These are phyloP conservation scores for Fragaria ananassa DNA, from an alignment of 306 rosid species.

Conservation along the genomic window DNA sequence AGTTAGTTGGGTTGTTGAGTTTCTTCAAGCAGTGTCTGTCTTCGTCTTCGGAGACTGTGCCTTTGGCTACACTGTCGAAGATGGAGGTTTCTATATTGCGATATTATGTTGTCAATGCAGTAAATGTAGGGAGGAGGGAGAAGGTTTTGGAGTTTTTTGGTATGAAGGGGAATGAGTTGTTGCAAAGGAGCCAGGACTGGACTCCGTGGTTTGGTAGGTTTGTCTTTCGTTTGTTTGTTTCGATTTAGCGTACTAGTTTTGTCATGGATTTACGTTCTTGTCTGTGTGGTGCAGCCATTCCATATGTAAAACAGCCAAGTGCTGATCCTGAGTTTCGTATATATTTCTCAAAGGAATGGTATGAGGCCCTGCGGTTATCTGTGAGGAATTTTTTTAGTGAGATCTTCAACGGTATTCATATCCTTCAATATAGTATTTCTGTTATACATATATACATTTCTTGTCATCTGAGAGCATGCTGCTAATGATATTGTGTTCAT, in stretches of 20 bases:
- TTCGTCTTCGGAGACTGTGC: conserved; percentile 49
- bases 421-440: conserved; percentile 44
- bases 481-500: background rate
- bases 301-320: conserved; percentile 74
- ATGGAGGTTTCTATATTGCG: conserved; percentile 72
- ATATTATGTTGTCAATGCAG: conserved; percentile 63
- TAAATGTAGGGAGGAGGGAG: conserved; percentile 54
- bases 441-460: background rate
- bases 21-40: conserved; percentile 85
- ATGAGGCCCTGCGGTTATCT: conserved; percentile 77
- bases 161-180: conserved; percentile 58
- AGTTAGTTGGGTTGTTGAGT: conserved; percentile 51
- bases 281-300: conserved; percentile 67
- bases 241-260: conserved; percentile 13
- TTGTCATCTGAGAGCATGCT: background rate
- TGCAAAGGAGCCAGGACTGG: conserved; percentile 71
- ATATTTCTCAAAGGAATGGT: conserved; percentile 86
- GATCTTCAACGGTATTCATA: conserved; percentile 91
- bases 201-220: conserved; percentile 90
- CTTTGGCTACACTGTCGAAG: conserved; percentile 46
- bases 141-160: conserved; percentile 65
- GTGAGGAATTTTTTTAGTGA: conserved; percentile 86
- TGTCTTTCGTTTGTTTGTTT: conserved; percentile 6
- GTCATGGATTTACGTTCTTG: conserved; percentile 21
- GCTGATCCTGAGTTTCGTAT: conserved; percentile 69